Conservation (phyloP, 495 filamentous ascomycete species). For the Achaetomiella virescens region DNA sequence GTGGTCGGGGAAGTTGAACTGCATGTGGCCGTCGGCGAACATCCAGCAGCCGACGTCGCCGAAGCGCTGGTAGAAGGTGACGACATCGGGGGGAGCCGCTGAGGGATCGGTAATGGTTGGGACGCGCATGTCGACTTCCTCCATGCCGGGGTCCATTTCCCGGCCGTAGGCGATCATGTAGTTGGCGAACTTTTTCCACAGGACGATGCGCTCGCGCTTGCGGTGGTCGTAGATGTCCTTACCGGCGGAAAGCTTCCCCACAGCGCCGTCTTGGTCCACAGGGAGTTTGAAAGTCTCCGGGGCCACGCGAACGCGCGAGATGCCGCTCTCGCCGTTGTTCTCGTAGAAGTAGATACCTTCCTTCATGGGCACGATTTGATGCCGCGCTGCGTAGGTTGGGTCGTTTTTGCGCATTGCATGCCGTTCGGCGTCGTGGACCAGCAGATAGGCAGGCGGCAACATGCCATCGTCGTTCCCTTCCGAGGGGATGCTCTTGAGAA, state of each 20-base stretch:
- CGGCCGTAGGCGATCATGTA: slow-evolving; percentile 73
- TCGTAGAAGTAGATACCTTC: slow-evolving; percentile 74
- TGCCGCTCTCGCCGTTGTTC: slow-evolving; percentile 58
- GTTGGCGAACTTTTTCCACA: slow-evolving; percentile 89
- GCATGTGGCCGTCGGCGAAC: slow-evolving; percentile 80
- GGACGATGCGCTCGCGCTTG: slow-evolving; percentile 64
- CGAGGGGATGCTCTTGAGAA: slow-evolving; percentile 54
- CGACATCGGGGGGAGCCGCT: slow-evolving; percentile 51
- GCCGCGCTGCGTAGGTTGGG: slow-evolving; percentile 49
- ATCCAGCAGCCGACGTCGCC: slow-evolving; percentile 86
- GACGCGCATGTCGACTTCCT: slow-evolving; percentile 42
- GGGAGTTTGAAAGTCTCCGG: slow-evolving; percentile 54
- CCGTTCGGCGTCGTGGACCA: slow-evolving; percentile 60
- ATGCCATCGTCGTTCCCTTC: slow-evolving; percentile 45
- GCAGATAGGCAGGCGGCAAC: slow-evolving; percentile 57
- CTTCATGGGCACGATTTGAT: slow-evolving; percentile 60
- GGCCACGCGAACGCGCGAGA: slow-evolving; percentile 56
- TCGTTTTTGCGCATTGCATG: slow-evolving; percentile 52
- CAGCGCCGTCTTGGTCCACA: slow-evolving; percentile 45
- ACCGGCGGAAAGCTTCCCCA: slow-evolving; percentile 47
- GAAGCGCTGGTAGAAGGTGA: slow-evolving; percentile 83
- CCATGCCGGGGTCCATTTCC: slow-evolving; percentile 40
- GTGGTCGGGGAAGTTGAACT: slow-evolving; percentile 97
- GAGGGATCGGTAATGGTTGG: slow-evolving; percentile 45
- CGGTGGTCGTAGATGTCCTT: slow-evolving; percentile 57